Evolutionary conservation across 768 basidiomycete species (phyloP), one percentile per base, ranked within the genome.

Genomic region (Leucosporidium creatinivorum): DNA sequence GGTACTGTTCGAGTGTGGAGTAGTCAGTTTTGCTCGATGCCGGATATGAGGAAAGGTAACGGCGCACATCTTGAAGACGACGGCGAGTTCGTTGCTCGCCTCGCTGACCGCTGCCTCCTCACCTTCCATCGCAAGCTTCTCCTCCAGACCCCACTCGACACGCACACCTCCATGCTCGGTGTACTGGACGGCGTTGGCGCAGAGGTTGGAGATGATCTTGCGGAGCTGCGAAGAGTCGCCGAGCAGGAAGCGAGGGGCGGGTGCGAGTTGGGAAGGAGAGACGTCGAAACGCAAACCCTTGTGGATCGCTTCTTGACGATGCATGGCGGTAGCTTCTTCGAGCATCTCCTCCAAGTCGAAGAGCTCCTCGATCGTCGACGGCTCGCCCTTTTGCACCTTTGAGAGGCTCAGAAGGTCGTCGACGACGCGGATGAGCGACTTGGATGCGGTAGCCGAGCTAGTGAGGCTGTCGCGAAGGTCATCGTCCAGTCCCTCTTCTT

Each of bases 401-500:
- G 39, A 10, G 39, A 44, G 39, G 39, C 15, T 44, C 8, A 91
- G 80, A 15, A 91, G 79, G 77, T 91, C 89, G 75, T 90, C 90
- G 77, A 91, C 89, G 5, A 89, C 88, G 78, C 89, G 89, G 6
- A 91, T 78, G 26, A 91, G 78, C 64, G 85, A 86, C 79, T 89
- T 89, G 1, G 88, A 89, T 0, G 90, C 89, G 48, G 84, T 82
- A 77, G 91, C 87, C 33, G 86, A 86, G 54, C 84, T 84, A 52
- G 80, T 83, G 6, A 91, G 80, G 76, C 89, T 89, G 58, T 87
- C 85, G 52, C 88, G 82, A 18, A 88, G 88, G 74, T 90, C 89
- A 4, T 75, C 72, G 69, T 89, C 88, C 66, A 91, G 78, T 8
- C 84, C 83, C 2, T 88, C 87, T 72, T 89, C 87, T 72, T 90